These are phyloP conservation scores for Prillingera fragicola DNA, from an alignment of 1,284 basidiomycete genomes.

Conservation along the genomic window DNA sequence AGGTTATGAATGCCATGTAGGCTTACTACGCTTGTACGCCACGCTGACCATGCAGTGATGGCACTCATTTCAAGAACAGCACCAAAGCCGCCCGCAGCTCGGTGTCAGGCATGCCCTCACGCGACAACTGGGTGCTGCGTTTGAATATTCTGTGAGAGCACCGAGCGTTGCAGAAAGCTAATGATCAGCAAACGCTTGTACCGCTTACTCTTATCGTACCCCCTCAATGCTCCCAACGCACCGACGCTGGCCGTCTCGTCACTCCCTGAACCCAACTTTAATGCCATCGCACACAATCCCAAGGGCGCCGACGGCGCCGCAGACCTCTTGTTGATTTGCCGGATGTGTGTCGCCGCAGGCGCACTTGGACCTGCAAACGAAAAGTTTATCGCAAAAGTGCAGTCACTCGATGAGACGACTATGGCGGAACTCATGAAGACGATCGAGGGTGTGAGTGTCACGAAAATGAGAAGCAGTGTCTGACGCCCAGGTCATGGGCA, in stretches of 20 bases:
- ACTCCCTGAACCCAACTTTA: constrained; percentile 41
- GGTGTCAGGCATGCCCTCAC: constrained; percentile 11
- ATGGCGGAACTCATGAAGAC: constrained; percentile 46
- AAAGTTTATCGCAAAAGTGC: constrained; percentile 42
- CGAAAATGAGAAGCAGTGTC: background rate
- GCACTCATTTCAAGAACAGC: constrained; percentile 36
- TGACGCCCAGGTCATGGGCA: constrained; percentile 28
- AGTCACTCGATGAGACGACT: constrained; percentile 35
- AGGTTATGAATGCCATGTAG: constrained; percentile 20
- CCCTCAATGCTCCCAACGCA: constrained; percentile 34
- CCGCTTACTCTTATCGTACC: constrained; percentile 40
- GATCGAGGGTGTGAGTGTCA: constrained; percentile 37
- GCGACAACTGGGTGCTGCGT: constrained; percentile 43
- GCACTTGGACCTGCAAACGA: constrained; percentile 44
- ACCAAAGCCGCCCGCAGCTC: constrained; percentile 12
- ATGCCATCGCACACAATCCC: constrained; percentile 33
- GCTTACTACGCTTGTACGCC: background rate
- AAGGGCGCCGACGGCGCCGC: constrained; percentile 24
- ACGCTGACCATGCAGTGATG: constrained; percentile 10
- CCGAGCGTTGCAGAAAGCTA: background rate
- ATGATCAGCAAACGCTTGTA: constrained; percentile 40
- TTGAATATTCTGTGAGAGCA: constrained; percentile 39
- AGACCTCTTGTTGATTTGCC: constrained; percentile 35
- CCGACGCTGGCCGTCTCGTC: constrained; percentile 30
- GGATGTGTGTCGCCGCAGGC: constrained; percentile 32